These are phyloP conservation scores for Mycena filopes DNA, from an alignment of 768 basidiomycete species.

Conservation along the genomic window DNA sequence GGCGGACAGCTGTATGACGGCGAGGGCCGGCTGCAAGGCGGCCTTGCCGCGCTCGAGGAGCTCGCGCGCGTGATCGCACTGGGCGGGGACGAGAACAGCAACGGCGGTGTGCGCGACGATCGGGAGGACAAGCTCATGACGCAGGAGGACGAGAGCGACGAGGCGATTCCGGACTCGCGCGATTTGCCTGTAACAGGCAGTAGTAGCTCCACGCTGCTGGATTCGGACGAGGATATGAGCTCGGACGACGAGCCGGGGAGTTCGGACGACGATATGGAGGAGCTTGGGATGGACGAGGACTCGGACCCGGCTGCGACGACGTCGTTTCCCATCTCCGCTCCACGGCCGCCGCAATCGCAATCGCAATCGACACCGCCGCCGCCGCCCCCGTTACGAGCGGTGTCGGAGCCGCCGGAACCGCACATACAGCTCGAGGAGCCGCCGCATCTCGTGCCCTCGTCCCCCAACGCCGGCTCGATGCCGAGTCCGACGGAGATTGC, in stretches of 20 bases:
- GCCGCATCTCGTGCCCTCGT: slow-evolving; percentile 37
- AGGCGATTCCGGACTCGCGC: slow-evolving; percentile 65
- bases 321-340: slow-evolving; percentile 44
- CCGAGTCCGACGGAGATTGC: slow-evolving; percentile 44
- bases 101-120: slow-evolving; percentile 64
- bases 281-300: slow-evolving; percentile 82
- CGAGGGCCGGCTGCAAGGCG: slow-evolving; percentile 89
- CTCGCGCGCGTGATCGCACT: slow-evolving; percentile 86
- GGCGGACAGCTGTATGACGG: slow-evolving; percentile 75
- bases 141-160: slow-evolving; percentile 51
- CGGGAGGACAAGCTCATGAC: not conserved
- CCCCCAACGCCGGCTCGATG: slow-evolving; percentile 43
- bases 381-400: slow-evolving; percentile 41
- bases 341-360: slow-evolving; percentile 38
- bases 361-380: slow-evolving; percentile 39
- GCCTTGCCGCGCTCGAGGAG: slow-evolving; percentile 84
- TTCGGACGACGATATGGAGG: slow-evolving; percentile 88
- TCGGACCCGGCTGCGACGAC: slow-evolving; percentile 50
- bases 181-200: slow-evolving; percentile 74
- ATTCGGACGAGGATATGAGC: slow-evolving; percentile 85
- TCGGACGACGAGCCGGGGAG: slow-evolving; percentile 74
- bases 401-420: slow-evolving; percentile 44
- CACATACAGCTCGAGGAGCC: slow-evolving; percentile 30
- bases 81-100: slow-evolving; percentile 61
- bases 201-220: slow-evolving; percentile 60